phyloP scores from a whole-genome alignment of 805 yeast genomes.

The Priceomyces medius region DNA sequence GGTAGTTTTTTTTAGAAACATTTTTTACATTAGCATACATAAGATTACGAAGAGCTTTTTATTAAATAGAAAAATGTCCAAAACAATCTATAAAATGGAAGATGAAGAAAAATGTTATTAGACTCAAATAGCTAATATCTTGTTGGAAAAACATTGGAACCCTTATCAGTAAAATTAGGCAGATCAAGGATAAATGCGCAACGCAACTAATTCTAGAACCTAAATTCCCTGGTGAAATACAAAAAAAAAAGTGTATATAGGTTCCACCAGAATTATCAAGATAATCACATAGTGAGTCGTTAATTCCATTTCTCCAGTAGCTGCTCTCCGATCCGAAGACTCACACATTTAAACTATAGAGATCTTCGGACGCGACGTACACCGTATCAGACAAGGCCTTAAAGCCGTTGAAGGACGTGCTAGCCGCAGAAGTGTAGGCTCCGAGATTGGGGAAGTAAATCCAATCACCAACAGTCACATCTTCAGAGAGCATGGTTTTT shows the following conservation, averaged over 20 bases:
- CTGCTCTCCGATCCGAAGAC: too few relatives aligned
- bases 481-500: conserved; percentile 51
- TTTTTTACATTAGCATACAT: background rate
- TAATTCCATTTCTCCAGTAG: too few relatives aligned
- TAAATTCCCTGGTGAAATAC: too few relatives aligned
- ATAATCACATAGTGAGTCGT: too few relatives aligned
- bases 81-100: background rate
- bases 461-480: conserved; percentile 88
- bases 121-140: background rate
- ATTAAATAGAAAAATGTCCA: background rate
- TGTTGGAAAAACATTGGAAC: background rate
- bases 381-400: conserved; percentile 56
- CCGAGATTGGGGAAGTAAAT: conserved; percentile 79
- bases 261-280: too few relatives aligned
- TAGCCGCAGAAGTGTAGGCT: conserved; percentile 89
- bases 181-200: too few relatives aligned
- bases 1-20: too few relatives aligned
- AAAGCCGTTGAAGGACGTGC: conserved; percentile 93
- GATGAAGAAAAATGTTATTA: background rate
- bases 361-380: conserved; percentile 45
- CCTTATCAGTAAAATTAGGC: background rate
- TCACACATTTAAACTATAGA: conserved; percentile 1
- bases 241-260: too few relatives aligned
- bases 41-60: background rate
- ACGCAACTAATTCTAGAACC: too few relatives aligned